A percentile compares a stretch with the other conserved stretches of the same genome.
Conservation (phyloP, 2,329 filamentous ascomycete species). For the Diaporthe caulivora region DNA sequence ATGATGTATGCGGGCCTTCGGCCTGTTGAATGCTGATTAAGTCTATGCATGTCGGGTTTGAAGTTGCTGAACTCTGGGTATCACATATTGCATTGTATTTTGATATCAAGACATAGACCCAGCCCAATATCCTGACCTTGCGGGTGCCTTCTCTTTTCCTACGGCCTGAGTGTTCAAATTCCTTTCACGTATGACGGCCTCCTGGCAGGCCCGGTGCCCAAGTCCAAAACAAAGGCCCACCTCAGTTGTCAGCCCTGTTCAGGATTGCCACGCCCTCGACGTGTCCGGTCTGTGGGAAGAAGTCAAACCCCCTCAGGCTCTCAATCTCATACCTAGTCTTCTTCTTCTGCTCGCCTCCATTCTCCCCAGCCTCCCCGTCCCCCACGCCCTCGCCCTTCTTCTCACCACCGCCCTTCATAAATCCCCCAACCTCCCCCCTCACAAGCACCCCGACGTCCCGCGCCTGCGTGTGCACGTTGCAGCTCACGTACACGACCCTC, state of each 20-base stretch:
- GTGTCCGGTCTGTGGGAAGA: constrained; percentile 89
- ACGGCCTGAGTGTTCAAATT: background rate
- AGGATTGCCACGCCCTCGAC: constrained; percentile 77
- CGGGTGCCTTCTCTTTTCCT: background rate
- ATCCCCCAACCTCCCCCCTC: constrained; percentile 66
- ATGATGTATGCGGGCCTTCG: too few relatives aligned
- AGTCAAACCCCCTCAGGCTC: constrained; percentile 92
- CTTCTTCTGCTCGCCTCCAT: constrained; percentile 44
- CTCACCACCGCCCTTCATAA: background rate
- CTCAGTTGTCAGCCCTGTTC: constrained; percentile 62
- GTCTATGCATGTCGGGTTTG: background rate
- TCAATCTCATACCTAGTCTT: constrained; percentile 82
- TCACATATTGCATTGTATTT: background rate
- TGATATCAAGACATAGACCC: background rate
- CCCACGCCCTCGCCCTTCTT: constrained; percentile 49
- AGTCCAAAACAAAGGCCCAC: background rate
- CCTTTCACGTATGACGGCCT: background rate
- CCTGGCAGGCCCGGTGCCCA: background rate
- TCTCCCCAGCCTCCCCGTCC: constrained; percentile 32
- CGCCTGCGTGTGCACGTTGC: constrained; percentile 98
- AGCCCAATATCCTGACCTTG: background rate
- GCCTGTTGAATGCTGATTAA: background rate
- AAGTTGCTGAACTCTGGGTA: background rate
- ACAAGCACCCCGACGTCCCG: constrained; percentile 92
- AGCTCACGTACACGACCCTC: constrained; percentile 93